Conservation (phyloP, 257 asterid species). For the Solanum pennellii region DNA sequence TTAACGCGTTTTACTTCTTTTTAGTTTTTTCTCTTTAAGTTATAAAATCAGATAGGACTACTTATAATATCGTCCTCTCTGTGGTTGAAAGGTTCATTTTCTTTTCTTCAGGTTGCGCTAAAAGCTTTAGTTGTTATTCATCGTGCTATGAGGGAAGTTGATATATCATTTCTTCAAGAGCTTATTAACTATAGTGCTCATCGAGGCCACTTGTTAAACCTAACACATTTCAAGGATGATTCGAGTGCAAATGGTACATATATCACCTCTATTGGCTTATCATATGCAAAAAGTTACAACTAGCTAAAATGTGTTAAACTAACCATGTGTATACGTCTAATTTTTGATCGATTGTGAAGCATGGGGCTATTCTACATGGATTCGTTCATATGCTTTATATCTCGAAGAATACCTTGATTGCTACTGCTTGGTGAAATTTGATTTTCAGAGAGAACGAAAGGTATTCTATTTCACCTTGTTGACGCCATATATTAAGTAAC, state of each 20-base stretch:
- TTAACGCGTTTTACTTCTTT: not conserved
- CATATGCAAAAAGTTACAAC: not conserved
- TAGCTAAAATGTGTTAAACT: constrained; percentile 2
- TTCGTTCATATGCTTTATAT: constrained; percentile 55
- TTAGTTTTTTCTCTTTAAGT: not conserved
- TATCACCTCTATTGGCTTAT: not conserved
- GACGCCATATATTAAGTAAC: not conserved
- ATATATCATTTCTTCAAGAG: constrained; percentile 58
- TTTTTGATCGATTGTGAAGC: constrained; percentile 26
- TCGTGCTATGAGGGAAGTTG: constrained; percentile 79
- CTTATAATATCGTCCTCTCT: not conserved
- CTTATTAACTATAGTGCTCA: constrained; percentile 30
- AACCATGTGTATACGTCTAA: constrained; percentile 8
- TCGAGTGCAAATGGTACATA: constrained; percentile 46
- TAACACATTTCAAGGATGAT: constrained; percentile 70
- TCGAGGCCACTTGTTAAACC: constrained; percentile 46
- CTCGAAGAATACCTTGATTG: constrained; percentile 75
- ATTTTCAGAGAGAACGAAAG: constrained; percentile 46
- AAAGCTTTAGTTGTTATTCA: constrained; percentile 70
- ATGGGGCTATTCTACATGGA: constrained; percentile 67
- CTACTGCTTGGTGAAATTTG: constrained; percentile 45
- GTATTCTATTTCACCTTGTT: not conserved
- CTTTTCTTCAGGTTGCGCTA: constrained; percentile 47
- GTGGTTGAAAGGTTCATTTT: not conserved
- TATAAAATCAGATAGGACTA: not conserved